phyloP scores from a whole-genome alignment of 2,329 filamentous ascomycete genomes.

The Neonectria hederae region DNA sequence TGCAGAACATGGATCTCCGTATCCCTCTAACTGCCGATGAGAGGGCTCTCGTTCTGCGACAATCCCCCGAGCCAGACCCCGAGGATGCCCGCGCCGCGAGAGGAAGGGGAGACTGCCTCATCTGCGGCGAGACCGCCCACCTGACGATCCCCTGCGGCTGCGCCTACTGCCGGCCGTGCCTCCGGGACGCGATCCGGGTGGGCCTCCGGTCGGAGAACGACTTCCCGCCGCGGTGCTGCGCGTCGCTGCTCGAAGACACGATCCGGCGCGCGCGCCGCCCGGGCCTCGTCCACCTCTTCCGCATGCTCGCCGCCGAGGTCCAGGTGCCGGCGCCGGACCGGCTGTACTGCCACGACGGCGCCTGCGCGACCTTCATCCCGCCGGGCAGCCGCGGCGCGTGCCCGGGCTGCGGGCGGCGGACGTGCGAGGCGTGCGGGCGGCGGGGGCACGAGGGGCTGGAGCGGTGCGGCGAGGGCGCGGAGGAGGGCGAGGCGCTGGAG shows the following conservation, averaged over 20 bases:
- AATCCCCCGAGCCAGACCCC: neutral
- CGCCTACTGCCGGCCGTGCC: slow-evolving; percentile 34
- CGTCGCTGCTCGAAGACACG: slow-evolving; percentile 24
- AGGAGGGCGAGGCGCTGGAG: slow-evolving; percentile 13
- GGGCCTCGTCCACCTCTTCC: slow-evolving; percentile 32
- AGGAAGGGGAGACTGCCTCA: slow-evolving; percentile 27
- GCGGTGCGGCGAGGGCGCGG: slow-evolving; percentile 22
- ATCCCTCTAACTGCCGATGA: slow-evolving; percentile 30
- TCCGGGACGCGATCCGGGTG: slow-evolving; percentile 28
- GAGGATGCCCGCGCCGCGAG: neutral
- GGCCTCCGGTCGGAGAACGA: slow-evolving; percentile 32
- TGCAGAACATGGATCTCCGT: slow-evolving; percentile 22
- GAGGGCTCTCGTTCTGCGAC: slow-evolving; percentile 11
- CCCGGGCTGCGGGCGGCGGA: slow-evolving; percentile 19
- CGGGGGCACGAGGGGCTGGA: slow-evolving; percentile 19
- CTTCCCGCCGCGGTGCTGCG: slow-evolving; percentile 40
- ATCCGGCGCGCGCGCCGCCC: slow-evolving; percentile 25
- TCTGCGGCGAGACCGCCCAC: slow-evolving; percentile 25
- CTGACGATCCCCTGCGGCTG: slow-evolving; percentile 28
- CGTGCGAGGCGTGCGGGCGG: slow-evolving; percentile 25
- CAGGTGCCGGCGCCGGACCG: slow-evolving; percentile 11
- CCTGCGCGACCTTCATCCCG: slow-evolving; percentile 37
- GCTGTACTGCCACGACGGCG: slow-evolving; percentile 36
- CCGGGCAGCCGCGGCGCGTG: slow-evolving; percentile 14
- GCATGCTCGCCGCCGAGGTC: slow-evolving; percentile 30